These are phyloP conservation scores for Rhododendron kiyosumense DNA, from an alignment of 148 eudicot genomes.

Conservation along the genomic window DNA sequence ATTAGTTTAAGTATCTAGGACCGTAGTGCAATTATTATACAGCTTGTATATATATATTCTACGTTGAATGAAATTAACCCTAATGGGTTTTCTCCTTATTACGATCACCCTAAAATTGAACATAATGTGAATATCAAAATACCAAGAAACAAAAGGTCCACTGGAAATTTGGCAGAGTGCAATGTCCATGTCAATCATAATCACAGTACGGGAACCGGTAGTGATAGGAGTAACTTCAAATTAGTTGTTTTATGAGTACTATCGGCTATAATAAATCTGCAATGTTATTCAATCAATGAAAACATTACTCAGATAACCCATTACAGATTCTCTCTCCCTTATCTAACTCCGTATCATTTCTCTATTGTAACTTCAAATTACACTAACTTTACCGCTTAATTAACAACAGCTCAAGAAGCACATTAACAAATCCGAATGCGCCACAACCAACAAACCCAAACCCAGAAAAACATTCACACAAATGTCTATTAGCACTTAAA, in stretches of 20 bases:
- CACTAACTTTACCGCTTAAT: background rate
- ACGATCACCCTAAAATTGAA: too few species aligned
- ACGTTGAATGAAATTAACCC: too few species aligned
- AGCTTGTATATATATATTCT: too few species aligned
- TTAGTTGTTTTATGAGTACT: background rate
- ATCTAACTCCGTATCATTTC: background rate
- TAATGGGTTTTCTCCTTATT: too few species aligned
- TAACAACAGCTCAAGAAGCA: background rate
- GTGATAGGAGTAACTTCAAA: background rate
- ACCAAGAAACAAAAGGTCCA: background rate
- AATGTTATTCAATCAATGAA: background rate
- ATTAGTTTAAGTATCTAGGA: too few species aligned
- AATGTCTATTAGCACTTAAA: background rate
- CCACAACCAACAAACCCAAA: background rate
- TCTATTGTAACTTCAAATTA: background rate
- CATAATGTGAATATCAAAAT: background rate
- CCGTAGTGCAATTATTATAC: too few species aligned
- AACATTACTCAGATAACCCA: background rate
- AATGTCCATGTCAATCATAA: background rate
- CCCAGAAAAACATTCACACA: background rate
- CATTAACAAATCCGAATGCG: background rate
- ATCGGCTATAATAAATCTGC: background rate
- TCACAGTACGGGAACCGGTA: background rate
- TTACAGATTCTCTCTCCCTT: background rate
- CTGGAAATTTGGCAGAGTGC: background rate